Evolutionary conservation across 495 filamentous ascomycete genomes (phyloP), one percentile per base, ranked within the genome.

Genomic region (Amorphotheca resinae): DNA sequence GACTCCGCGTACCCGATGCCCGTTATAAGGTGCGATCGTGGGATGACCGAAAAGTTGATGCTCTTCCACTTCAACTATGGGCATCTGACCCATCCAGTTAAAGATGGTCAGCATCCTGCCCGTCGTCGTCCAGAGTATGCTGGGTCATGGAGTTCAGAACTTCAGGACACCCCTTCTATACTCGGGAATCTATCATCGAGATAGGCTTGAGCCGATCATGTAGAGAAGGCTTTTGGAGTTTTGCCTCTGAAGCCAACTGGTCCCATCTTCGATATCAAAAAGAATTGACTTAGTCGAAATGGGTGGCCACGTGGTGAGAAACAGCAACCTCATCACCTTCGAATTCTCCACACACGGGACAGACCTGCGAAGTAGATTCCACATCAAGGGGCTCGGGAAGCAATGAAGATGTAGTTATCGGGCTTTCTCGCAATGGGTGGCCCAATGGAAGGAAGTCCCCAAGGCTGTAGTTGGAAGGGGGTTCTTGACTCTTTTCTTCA

Each of bases 291-390:
- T 28, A 64, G 21, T 60, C 57, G 33, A 79, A 74, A 50, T 80
- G 75, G 12, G 45, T 46, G 25, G 70, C 66, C 25, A 79, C 72
- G 50, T 81, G 77, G 46, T 76, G 65, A 11, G 65, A 61, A 33
- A 80, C 69, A 7, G 75, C 76, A 1, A 54, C 58, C 39, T 69
- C 74, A 48, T 79, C 76, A 16, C 76, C 76, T 50, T 70, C 64
- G 54, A 79, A 81, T 7, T 53, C 54, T 9, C 60, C 66, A 54
- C 77, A 81, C 0, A 81, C 71, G 0, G 76, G 77, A 53, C 77
- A 81, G 4, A 51, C 64, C 5, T 55, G 55, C 3, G 56, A 59
- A 38, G 55, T 52, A 1, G 53, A 43, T 0, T 21, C 20, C 4
- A 38, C 8, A 4, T 33, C 4, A 4, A 17, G 16, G n/a, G 8